Conservation (phyloP, 257 asterid genomes). For the Rauvolfia tetraphylla region DNA sequence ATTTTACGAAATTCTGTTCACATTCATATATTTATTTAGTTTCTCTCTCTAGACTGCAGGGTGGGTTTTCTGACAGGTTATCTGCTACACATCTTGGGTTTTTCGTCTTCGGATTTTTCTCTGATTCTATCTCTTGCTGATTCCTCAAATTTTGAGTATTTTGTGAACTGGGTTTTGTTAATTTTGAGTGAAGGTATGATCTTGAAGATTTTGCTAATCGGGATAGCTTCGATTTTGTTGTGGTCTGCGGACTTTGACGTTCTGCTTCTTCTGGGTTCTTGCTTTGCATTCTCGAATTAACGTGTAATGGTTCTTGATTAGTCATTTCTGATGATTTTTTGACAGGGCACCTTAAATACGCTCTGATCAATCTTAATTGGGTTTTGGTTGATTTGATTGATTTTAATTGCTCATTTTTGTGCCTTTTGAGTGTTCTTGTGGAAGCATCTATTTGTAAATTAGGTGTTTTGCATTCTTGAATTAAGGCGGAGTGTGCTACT, state of each 20-base stretch:
- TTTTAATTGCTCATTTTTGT: not conserved
- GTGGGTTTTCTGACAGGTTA: conserved; percentile 29
- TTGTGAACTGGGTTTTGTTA: conserved; percentile 18
- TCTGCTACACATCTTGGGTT: conserved; percentile 24
- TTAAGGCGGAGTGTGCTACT: conserved; percentile 19
- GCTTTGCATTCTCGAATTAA: conserved; percentile 22
- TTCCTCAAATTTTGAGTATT: conserved; percentile 33
- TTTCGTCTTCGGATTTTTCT: conserved; percentile 12
- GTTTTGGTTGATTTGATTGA: not conserved
- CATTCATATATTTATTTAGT: not conserved
- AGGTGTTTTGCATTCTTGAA: conserved; percentile 9
- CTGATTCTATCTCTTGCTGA: conserved; percentile 17
- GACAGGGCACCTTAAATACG: not conserved
- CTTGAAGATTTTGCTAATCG: conserved; percentile 31
- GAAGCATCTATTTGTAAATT: not conserved
- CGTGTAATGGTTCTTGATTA: not conserved
- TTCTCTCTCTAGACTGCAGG: conserved; percentile 18
- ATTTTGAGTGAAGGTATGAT: conserved; percentile 29
- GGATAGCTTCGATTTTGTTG: conserved; percentile 26
- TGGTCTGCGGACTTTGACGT: conserved; percentile 30
- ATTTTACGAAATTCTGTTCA: not conserved
- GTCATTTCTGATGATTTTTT: conserved; percentile 6
- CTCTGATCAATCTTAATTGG: not conserved
- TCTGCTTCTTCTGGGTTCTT: conserved; percentile 28
- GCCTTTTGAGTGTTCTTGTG: not conserved